Evolutionary conservation across 179 eudicot species (phyloP).

Genomic region (Corrigiola litoralis): DNA sequence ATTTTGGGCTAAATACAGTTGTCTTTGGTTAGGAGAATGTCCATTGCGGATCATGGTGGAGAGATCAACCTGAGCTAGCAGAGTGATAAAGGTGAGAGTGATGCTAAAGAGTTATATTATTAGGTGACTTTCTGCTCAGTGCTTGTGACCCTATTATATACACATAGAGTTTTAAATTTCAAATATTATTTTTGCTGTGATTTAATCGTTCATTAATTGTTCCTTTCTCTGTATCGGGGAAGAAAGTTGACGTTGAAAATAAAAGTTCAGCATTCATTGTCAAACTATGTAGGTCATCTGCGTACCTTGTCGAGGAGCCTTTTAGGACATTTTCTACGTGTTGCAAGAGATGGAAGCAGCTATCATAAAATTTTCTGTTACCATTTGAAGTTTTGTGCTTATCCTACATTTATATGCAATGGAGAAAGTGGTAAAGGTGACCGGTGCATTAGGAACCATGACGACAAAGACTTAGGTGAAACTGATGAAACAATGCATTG

Average conservation of each 20-base stretch:
- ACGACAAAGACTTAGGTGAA: slow-evolving; percentile 12
- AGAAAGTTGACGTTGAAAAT: slow-evolving; percentile 12
- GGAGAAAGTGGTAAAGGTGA: slow-evolving; percentile 9
- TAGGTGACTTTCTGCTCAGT: slow-evolving; percentile 8
- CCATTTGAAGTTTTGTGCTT: slow-evolving; percentile 14
- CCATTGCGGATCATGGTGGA: slow-evolving; percentile 15
- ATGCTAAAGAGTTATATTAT: slow-evolving; percentile 2
- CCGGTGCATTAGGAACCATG: slow-evolving; percentile 17
- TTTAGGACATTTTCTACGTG: slow-evolving; percentile 28
- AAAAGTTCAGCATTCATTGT: slow-evolving; percentile 20
- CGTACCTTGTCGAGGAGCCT: slow-evolving; percentile 9
- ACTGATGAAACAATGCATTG: slow-evolving; percentile 19
- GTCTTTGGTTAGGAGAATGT: slow-evolving; percentile 14
- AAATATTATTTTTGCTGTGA: neutral
- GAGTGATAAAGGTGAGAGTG: slow-evolving; percentile 17
- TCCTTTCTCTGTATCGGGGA: slow-evolving; percentile 13
- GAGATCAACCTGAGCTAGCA: slow-evolving; percentile 5
- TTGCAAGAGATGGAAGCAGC: slow-evolving; percentile 15
- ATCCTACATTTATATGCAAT: neutral
- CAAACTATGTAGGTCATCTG: slow-evolving; percentile 18
- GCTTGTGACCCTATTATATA: slow-evolving; percentile 6
- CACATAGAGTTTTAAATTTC: slow-evolving; percentile 2
- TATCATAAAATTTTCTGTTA: slow-evolving; percentile 7
- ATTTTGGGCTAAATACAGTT: slow-evolving; percentile 17
- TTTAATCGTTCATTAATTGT: slow-evolving; percentile 16